Evolutionary conservation across 371 early-diverging fungal genomes (phyloP).

Genomic region (Haplosporangium sp.): DNA sequence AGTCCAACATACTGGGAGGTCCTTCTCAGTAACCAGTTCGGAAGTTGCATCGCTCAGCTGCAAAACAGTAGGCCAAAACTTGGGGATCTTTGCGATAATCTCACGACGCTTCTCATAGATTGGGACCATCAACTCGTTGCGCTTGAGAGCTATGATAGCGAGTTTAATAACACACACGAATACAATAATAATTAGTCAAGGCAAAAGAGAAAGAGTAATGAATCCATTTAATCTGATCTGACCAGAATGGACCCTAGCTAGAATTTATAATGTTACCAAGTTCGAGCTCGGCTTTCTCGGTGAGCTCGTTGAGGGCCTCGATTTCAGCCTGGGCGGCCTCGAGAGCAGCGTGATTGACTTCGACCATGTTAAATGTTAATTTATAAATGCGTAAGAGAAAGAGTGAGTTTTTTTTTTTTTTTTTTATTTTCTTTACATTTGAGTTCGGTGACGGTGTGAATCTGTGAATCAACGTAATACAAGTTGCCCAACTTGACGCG

Average conservation of each 20-base stretch:
- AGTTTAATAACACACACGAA: background rate
- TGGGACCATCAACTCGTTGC: constrained; percentile 62
- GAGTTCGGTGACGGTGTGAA: background rate
- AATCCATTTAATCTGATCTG: background rate
- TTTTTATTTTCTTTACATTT: background rate
- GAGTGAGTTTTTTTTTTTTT: background rate
- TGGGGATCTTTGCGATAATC: constrained; percentile 66
- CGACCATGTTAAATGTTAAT: constrained; percentile 48
- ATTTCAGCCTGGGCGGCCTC: constrained; percentile 57
- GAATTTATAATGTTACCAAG: constrained; percentile 39
- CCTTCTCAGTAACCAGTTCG: constrained; percentile 12
- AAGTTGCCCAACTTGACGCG: background rate
- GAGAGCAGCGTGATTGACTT: constrained; percentile 57
- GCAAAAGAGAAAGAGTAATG: background rate
- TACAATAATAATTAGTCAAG: too few species aligned
- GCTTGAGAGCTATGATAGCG: constrained; percentile 42
- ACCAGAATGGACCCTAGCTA: background rate
- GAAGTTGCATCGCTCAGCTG: constrained; percentile 21
- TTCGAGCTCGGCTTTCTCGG: constrained; percentile 53
- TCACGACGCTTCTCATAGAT: constrained; percentile 69
- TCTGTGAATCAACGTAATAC: background rate
- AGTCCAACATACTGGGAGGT: constrained; percentile 57
- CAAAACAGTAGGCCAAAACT: constrained; percentile 67
- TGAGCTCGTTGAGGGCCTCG: constrained; percentile 42
- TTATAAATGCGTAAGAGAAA: background rate